phyloP scores from a whole-genome alignment of 2,329 filamentous ascomycete species.

The Ophiostoma sp. region DNA sequence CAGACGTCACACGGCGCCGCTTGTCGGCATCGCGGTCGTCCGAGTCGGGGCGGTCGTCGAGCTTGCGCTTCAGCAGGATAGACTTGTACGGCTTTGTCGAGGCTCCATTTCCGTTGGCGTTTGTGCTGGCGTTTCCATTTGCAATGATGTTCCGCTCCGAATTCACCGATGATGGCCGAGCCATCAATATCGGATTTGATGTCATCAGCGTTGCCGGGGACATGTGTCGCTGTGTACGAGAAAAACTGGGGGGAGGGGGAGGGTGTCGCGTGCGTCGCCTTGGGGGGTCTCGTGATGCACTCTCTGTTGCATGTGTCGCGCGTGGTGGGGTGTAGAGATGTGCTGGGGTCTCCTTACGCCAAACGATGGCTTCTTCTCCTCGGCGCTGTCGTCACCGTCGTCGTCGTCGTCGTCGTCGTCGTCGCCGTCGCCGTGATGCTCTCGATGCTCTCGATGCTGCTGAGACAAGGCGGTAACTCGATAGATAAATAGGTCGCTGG shows the following conservation, averaged over 20 bases:
- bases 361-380: neutral
- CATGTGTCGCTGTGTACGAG: neutral
- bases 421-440: neutral
- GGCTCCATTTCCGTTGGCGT: neutral
- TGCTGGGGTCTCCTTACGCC: neutral
- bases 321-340: neutral
- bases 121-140: neutral
- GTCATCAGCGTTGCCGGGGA: slow-evolving; percentile 20
- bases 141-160: neutral
- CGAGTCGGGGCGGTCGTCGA: slow-evolving; percentile 19
- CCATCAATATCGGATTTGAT: slow-evolving; percentile 14
- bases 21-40: slow-evolving; percentile 17
- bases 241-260: neutral
- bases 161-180: slow-evolving; percentile 8
- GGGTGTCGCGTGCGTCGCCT: neutral
- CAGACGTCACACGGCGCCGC: slow-evolving; percentile 9
- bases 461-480: slow-evolving; percentile 9
- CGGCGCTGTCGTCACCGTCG: neutral
- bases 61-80: slow-evolving; percentile 26
- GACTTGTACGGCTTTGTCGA: slow-evolving; percentile 24
- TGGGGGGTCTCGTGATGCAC: neutral
- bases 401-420: neutral
- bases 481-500: neutral
- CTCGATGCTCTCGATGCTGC: neutral
- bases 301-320: neutral